Percentiles rank a stretch among this genome's conserved stretches.
These are phyloP conservation scores for Begonia peltatifolia DNA, from an alignment of 306 rosid genomes.

Conservation along the genomic window DNA sequence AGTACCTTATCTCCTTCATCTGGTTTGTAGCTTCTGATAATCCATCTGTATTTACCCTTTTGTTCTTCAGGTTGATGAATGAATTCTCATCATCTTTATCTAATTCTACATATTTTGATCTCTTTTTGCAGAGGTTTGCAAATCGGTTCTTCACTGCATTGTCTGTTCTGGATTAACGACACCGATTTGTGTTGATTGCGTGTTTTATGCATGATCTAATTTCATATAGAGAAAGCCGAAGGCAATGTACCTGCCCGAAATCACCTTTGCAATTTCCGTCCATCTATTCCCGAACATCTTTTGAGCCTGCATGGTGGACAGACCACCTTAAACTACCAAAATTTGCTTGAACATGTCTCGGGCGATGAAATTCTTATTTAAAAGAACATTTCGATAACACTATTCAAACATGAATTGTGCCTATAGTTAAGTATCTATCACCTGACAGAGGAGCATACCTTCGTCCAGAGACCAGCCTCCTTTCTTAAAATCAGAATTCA, in stretches of 20 bases:
- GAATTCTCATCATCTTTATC: slow-evolving; percentile 70
- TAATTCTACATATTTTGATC: slow-evolving; percentile 87
- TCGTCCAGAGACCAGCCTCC: slow-evolving; percentile 99
- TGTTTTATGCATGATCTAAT: not conserved
- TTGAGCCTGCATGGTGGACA: slow-evolving; percentile 50
- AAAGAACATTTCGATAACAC: not conserved
- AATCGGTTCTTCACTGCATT: slow-evolving; percentile 98
- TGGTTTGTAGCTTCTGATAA: slow-evolving; percentile 37
- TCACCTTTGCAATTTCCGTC: slow-evolving; percentile 99
- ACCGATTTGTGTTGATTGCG: slow-evolving; percentile 8
- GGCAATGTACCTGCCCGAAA: slow-evolving; percentile 88
- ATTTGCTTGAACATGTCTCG: not conserved
- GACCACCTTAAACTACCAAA: slow-evolving; percentile 19
- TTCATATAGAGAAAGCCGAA: slow-evolving; percentile 1
- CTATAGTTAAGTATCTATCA: slow-evolving; percentile 12
- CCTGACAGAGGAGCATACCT: slow-evolving; percentile 95
- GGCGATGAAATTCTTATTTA: slow-evolving; percentile 3
- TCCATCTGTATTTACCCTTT: slow-evolving; percentile 41
- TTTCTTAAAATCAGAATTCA: slow-evolving; percentile 98
- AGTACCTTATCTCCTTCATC: slow-evolving; percentile 60
- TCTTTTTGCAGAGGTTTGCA: slow-evolving; percentile 94
- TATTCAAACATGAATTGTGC: too few species aligned
- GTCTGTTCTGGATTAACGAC: slow-evolving; percentile 62
- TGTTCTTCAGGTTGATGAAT: slow-evolving; percentile 52
- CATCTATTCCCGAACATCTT: slow-evolving; percentile 91